Percentiles rank a stretch among this genome's conserved stretches.
These are phyloP conservation scores for Truncatella angustata DNA, from an alignment of 2,329 filamentous ascomycete species.

Conservation along the genomic window DNA sequence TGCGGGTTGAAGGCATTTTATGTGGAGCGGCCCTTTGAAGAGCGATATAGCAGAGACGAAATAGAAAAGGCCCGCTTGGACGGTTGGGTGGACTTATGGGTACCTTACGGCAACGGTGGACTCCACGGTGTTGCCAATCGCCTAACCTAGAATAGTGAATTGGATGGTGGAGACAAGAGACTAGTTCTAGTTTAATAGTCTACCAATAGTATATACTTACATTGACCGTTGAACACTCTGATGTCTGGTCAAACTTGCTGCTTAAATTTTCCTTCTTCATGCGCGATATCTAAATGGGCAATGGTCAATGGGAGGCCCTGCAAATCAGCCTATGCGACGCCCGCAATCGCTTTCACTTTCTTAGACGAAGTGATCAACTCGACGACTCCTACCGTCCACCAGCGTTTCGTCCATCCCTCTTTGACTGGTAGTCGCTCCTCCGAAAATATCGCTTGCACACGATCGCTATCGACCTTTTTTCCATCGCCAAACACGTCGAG, in stretches of 20 bases:
- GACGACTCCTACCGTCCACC: slow-evolving; percentile 5
- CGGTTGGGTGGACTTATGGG: slow-evolving; percentile 58
- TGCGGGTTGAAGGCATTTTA: slow-evolving; percentile 58
- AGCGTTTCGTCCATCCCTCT: slow-evolving; percentile 9
- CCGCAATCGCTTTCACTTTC: neutral
- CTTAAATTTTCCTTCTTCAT: no score
- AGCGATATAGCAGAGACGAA: slow-evolving; percentile 43
- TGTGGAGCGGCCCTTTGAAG: slow-evolving; percentile 56
- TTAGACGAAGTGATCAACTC: neutral
- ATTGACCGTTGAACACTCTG: no score
- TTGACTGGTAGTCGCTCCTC: slow-evolving; percentile 3
- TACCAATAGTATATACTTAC: no score
- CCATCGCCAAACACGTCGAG: slow-evolving; percentile 7
- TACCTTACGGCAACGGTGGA: slow-evolving; percentile 25
- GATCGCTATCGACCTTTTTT: neutral
- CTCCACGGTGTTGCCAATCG: slow-evolving; percentile 5
- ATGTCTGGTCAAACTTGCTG: no score
- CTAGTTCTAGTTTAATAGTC: no score
- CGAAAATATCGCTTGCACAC: slow-evolving; percentile 6
- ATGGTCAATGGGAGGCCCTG: no score
- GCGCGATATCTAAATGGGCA: no score
- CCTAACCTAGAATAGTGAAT: neutral
- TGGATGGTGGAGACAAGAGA: neutral
- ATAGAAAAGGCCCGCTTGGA: slow-evolving; percentile 40
- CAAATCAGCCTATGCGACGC: no score